Evolutionary conservation across 345 rosid genomes (phyloP).

Genomic region (Sapria himalayana): DNA sequence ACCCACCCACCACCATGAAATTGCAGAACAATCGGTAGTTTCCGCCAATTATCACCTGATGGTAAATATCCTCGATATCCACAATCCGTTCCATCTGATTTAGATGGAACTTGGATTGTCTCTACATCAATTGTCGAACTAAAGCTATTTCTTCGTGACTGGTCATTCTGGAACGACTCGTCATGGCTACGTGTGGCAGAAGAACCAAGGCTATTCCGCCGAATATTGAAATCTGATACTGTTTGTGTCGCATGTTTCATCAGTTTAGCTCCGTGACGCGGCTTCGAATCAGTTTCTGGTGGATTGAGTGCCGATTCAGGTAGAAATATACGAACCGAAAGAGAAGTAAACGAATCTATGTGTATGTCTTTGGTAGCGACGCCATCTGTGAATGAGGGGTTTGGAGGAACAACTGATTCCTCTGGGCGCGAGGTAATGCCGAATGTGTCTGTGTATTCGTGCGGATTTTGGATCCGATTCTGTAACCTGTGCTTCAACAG

Average conservation of each 20-base stretch:
- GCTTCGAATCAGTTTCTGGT: slow-evolving; percentile 22
- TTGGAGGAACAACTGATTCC: slow-evolving; percentile 46
- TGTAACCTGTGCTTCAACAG: slow-evolving; percentile 64
- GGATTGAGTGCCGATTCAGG: slow-evolving; percentile 66
- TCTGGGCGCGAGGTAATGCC: slow-evolving; percentile 72
- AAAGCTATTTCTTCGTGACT: slow-evolving; percentile 28
- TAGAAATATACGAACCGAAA: slow-evolving; percentile 70
- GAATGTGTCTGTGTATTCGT: slow-evolving; percentile 27
- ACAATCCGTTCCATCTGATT: slow-evolving; percentile 17
- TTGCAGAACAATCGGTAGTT: slow-evolving; percentile 64
- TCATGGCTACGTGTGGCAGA: slow-evolving; percentile 1
- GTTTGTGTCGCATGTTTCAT: slow-evolving; percentile 2
- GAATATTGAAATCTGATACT: background rate
- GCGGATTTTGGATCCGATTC: slow-evolving; percentile 39
- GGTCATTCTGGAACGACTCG: slow-evolving; percentile 7
- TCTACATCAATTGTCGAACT: slow-evolving; percentile 22
- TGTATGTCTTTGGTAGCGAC: slow-evolving; percentile 94
- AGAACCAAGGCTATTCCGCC: slow-evolving; percentile 33
- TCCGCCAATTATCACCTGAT: slow-evolving; percentile 16
- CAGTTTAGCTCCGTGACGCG: too few species aligned
- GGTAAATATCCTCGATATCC: slow-evolving; percentile 65
- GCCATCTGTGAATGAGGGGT: slow-evolving; percentile 71
- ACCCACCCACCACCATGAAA: slow-evolving; percentile 97
- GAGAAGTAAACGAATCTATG: slow-evolving; percentile 67
- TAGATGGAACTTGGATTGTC: slow-evolving; percentile 17